These are phyloP conservation scores for Coemansia sp. DNA, from an alignment of 192 early-diverging fungal genomes.

Conservation along the genomic window DNA sequence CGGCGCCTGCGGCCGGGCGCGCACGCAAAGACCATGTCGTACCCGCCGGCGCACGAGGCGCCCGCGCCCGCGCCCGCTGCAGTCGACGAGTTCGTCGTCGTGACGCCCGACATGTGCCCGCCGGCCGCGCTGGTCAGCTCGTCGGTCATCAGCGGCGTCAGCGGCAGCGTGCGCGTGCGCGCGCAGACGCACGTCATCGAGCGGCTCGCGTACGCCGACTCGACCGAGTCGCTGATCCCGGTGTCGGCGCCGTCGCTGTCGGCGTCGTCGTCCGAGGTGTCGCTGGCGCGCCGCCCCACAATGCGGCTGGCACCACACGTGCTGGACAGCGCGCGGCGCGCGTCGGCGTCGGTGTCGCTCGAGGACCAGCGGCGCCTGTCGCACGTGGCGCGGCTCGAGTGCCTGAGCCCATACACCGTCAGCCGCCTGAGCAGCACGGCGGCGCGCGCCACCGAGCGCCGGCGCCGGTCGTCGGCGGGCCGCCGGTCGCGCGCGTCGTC, in stretches of 20 bases:
- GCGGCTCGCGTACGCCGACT: conserved; percentile 33
- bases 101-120: conserved; percentile 55
- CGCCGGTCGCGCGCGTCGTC: conserved; percentile 35
- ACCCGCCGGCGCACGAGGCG: conserved; percentile 25
- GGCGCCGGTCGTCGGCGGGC: conserved; percentile 33
- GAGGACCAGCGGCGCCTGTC: conserved; percentile 34
- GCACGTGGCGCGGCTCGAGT: conserved; percentile 28
- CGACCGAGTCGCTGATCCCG: conserved; percentile 52
- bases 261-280: conserved; percentile 51
- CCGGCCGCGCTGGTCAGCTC: conserved; percentile 50
- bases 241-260: conserved; percentile 51
- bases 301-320: conserved; percentile 10
- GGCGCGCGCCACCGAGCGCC: conserved; percentile 46
- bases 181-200: conserved; percentile 43
- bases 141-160: conserved; percentile 55
- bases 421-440: conserved; percentile 40
- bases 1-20: conserved; percentile 37
- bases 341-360: conserved; percentile 20
- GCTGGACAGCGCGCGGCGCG: conserved; percentile 17
- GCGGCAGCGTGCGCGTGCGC: conserved; percentile 23
- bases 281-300: conserved; percentile 35
- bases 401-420: conserved; percentile 48
- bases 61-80: conserved; percentile 6
- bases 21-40: conserved; percentile 43
- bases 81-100: conserved; percentile 52